These are phyloP conservation scores for Phialophora expanda DNA, from an alignment of 2,329 filamentous ascomycete species.

Conservation along the genomic window DNA sequence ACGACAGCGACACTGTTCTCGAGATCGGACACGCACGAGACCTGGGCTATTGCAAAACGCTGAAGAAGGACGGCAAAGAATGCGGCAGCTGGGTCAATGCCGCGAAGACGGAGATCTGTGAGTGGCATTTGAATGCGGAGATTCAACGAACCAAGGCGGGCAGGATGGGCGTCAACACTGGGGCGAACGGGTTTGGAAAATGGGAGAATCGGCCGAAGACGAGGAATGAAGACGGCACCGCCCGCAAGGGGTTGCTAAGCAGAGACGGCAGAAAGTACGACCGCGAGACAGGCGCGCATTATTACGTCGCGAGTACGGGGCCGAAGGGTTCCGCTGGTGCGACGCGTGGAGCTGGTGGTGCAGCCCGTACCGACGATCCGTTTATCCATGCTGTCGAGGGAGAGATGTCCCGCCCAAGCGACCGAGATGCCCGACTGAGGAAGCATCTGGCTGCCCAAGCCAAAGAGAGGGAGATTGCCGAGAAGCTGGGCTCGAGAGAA, in stretches of 20 bases:
- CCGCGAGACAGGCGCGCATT: constrained; percentile 49
- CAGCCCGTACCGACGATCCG: constrained; percentile 43
- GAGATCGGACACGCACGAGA: constrained; percentile 86
- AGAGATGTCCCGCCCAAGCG: constrained; percentile 44
- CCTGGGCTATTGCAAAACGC: constrained; percentile 82
- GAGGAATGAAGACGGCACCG: constrained; percentile 27
- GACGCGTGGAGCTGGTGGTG: neutral
- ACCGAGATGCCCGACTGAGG: constrained; percentile 52
- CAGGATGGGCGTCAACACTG: constrained; percentile 80
- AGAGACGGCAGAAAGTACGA: constrained; percentile 45
- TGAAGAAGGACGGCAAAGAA: constrained; percentile 80
- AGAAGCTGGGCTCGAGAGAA: constrained; percentile 45
- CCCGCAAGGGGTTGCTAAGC: constrained; percentile 27
- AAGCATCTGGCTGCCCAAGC: constrained; percentile 51
- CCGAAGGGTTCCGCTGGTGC: constrained; percentile 3
- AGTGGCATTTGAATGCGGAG: constrained; percentile 86
- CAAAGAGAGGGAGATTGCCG: constrained; percentile 53
- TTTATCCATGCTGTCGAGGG: constrained; percentile 45
- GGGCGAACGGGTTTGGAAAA: constrained; percentile 58
- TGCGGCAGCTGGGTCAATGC: constrained; percentile 88
- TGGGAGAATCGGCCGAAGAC: constrained; percentile 1
- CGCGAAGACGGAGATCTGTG: constrained; percentile 86
- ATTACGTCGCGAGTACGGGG: constrained; percentile 48
- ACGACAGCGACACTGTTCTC: constrained; percentile 84
- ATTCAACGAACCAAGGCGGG: constrained; percentile 71